Evolutionary conservation across 169 alveolate species (phyloP).

Genomic region (Perkinsus chesapeaki): DNA sequence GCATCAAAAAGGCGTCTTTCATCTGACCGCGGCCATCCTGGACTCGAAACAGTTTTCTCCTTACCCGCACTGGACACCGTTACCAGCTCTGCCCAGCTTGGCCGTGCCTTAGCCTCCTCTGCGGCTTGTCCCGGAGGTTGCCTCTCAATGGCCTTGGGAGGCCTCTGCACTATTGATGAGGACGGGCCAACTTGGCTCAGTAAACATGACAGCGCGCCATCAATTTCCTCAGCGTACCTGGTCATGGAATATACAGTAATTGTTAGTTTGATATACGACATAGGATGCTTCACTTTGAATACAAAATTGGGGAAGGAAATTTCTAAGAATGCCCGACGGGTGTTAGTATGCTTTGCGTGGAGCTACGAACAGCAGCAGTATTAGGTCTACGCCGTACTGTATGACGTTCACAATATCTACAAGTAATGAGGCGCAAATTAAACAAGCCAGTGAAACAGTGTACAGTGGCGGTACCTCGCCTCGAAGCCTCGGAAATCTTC

Average conservation of each 20-base stretch:
- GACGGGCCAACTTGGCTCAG: not conserved
- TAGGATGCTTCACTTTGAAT: no score
- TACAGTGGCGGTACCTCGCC: no score
- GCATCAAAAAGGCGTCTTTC: not conserved
- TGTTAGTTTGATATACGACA: no score
- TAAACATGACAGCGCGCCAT: not conserved
- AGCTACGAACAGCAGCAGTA: no score
- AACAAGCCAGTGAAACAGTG: no score
- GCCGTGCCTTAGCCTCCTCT: not conserved
- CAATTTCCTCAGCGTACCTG: not conserved
- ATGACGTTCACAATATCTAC: no score
- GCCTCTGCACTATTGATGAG: not conserved
- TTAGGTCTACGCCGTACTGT: no score
- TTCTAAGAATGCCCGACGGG: no score
- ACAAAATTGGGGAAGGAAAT: no score
- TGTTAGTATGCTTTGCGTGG: no score
- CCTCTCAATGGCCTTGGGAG: not conserved
- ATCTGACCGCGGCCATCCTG: not conserved
- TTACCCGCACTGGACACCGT: not conserved
- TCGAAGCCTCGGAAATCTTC: not conserved
- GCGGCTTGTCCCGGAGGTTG: not conserved
- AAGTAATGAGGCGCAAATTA: no score
- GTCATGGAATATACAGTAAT: not conserved
- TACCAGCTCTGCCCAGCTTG: not conserved
- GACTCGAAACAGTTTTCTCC: not conserved